Evolutionary conservation across 257 asterid species (phyloP).

Genomic region (Cruciata laevipes): DNA sequence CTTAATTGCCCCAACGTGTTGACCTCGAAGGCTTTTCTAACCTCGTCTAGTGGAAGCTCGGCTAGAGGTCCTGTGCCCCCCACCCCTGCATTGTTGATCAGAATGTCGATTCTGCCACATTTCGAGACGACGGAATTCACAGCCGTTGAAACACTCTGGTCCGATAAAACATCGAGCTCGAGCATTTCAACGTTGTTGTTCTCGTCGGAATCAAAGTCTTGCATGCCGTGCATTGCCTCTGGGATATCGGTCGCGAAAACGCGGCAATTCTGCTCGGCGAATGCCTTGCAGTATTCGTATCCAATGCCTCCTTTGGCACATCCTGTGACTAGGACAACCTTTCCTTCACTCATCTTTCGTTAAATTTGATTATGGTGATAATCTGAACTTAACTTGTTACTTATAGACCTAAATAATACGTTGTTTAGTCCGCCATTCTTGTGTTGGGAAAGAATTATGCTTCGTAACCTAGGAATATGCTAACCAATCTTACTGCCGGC

Average conservation of each 20-base stretch:
- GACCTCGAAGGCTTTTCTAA: constrained; percentile 44
- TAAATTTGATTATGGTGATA: neutral
- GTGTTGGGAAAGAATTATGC: neutral
- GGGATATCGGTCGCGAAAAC: constrained; percentile 55
- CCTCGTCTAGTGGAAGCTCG: constrained; percentile 45
- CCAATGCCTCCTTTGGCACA: constrained; percentile 84
- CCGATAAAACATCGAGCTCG: constrained; percentile 58
- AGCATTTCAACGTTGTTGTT: constrained; percentile 38
- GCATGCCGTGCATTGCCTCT: constrained; percentile 27
- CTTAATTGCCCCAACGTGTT: constrained; percentile 59
- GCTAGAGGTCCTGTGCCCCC: constrained; percentile 64
- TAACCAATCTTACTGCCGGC: constrained; percentile 10
- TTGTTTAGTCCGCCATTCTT: constrained; percentile 21
- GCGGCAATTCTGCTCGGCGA: constrained; percentile 48
- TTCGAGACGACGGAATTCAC: constrained; percentile 34
- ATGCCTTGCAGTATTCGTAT: constrained; percentile 71
- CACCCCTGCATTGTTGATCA: constrained; percentile 75
- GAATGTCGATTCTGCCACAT: constrained; percentile 41
- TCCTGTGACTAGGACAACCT: constrained; percentile 67
- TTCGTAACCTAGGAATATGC: constrained; percentile 12
- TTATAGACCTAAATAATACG: neutral
- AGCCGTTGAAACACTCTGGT: constrained; percentile 43
- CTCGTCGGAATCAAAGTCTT: constrained; percentile 31
- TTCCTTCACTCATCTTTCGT: constrained; percentile 27
- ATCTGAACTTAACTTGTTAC: neutral